Evolutionary conservation across 371 early-diverging fungal genomes (phyloP), one percentile per base, ranked within the genome.

Genomic region (Dinochytrium kinnereticum): DNA sequence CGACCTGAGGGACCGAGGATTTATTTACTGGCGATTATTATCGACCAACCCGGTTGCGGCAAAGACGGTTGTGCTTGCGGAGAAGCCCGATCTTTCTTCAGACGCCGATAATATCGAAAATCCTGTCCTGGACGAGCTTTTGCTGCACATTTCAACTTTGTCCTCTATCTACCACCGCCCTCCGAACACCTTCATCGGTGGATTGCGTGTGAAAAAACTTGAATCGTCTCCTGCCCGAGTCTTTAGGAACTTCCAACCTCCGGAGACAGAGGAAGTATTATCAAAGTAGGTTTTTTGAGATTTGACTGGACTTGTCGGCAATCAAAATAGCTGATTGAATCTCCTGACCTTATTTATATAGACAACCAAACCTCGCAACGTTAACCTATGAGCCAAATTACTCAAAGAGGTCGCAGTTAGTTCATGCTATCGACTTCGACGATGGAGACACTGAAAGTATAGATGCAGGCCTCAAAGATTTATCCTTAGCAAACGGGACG

Each of bases 1-100:
- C 0, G 98, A 98, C 82, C 86, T 98, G 65, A 87, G 99, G 39
- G 99, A 98, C 77, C 90, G 98, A 64, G 97, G 95, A 0, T 97
- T 94, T 72, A 92, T 98, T 37, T 97, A 97, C 81, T 97, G 98
- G 98, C 90, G 99, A 50, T 80, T 98, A 72, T 82, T 98, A 2
- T 95, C 96, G 1, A 94, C 96, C 2, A 93, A 97, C 81, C 96
- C 97, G 28, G 79, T 81, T n/a, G 81, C 82, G 0, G 85, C 87
- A 0, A 88, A 85, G 64, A 84, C 90, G 5, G 81, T 91, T 38
- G 86, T 86, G 38, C 80, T 92, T 49, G 72, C 81, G 1, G 87
- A 90, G 31, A 88, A 82, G 67, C 89, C 90, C 13, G 78, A 86
- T 3, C 81, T 90, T 33, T 76, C 81, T 10, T 78, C 84, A 36